Conservation (phyloP, 2,329 filamentous ascomycete genomes). For the Phoma sp. region DNA sequence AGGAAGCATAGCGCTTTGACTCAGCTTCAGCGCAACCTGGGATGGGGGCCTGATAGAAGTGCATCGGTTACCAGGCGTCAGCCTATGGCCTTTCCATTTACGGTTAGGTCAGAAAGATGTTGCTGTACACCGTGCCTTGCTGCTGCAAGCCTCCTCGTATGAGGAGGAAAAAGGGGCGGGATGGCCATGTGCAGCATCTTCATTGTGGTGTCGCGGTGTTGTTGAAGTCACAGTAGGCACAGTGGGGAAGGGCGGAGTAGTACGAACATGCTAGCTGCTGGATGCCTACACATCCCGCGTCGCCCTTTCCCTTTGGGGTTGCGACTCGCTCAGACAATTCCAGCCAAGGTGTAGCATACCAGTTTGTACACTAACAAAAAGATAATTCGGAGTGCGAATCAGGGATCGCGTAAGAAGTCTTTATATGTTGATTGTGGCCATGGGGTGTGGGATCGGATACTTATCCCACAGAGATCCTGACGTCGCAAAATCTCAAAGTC, state of each 20-base stretch:
- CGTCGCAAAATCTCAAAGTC: no score
- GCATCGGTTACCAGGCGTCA: conserved; percentile 7
- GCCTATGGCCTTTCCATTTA: background rate
- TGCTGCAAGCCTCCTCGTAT: background rate
- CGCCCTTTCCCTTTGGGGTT: no score
- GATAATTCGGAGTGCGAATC: no score
- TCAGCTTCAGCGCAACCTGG: background rate
- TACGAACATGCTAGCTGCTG: background rate
- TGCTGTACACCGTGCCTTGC: background rate
- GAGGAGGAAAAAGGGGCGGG: background rate
- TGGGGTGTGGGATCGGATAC: no score
- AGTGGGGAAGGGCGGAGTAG: background rate
- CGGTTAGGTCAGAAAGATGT: background rate
- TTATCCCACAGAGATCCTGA: no score
- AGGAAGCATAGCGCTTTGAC: background rate
- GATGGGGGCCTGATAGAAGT: conserved; percentile 4
- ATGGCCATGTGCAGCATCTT: background rate
- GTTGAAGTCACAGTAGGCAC: background rate
- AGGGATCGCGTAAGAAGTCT: no score
- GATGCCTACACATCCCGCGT: no score
- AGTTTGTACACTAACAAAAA: no score
- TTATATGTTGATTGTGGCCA: no score
- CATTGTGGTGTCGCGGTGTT: background rate
- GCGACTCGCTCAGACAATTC: background rate
- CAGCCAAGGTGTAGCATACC: no score